Base-by-base conservation (phyloP, 2,329 filamentous ascomycete species). In the Talaromyces funiculosus region DNA sequence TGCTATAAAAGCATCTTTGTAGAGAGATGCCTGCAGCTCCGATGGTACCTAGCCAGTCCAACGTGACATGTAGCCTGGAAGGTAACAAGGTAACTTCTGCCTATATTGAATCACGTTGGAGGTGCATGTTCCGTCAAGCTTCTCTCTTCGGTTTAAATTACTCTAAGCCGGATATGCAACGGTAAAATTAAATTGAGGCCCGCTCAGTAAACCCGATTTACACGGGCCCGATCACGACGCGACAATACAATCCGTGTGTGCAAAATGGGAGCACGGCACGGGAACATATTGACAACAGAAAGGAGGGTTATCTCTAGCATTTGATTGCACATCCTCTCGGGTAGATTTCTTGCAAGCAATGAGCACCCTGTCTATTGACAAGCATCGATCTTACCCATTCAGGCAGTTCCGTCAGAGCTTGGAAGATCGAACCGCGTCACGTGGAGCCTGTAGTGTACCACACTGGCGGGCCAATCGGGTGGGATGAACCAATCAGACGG, bases 381-480 rank as follows among this genome's bases (percentile, higher is more conserved):
- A 22, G 26, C 9, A 43, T 6, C 16, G 35, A 45, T 57, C 29
- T 57, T 57, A 22, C 54, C 54, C 54, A 24, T 22, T 35, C 26
- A 35, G 54, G 54, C 54, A 57, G 40, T 57, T 57, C 54, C 54
- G 54, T 6, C n/a, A 42, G 35, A 38, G 33, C 53, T 55, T 42
- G 53, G 9, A 9, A 18, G 45, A 33, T 45, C 42, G 42, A 24
- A n/a, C 9, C 22, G 42, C 42, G 42, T 57, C 54, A 57, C 54
- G 40, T 57, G 54, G n/a, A 26, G 24, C n/a, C 7, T 26, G 24
- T 45, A 45, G 54, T 24, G 54, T 57, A 57, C 40, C 54, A n/a
- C 40, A 35, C 40, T 57, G 54, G 38, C 38, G 54, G 54, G 42
- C 38, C 54, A 40, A 42, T 42, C 14, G 33, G 33, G 51, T 37